phyloP scores from a whole-genome alignment of 306 rosid genomes.

The Begonia loranthoides region DNA sequence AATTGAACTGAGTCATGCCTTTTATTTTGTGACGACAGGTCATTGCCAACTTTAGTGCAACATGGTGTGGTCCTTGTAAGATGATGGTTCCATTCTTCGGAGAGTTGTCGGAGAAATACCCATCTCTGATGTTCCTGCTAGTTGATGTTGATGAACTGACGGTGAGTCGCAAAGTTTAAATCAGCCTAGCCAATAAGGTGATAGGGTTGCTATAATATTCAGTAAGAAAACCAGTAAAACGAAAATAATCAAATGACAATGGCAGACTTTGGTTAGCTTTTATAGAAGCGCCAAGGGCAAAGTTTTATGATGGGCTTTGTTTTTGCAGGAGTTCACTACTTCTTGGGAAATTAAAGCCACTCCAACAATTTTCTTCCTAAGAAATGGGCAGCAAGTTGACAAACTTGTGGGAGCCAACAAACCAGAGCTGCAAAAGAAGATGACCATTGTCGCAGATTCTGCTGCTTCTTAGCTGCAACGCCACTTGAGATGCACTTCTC shows the following conservation, averaged over 20 bases:
- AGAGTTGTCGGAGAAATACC: constrained; percentile 72
- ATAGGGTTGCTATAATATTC: not conserved
- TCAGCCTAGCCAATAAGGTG: not conserved
- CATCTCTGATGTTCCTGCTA: constrained; percentile 67
- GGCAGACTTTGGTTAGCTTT: too few relatives aligned
- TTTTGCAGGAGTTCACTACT: constrained; percentile 75
- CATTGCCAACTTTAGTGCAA: constrained; percentile 87
- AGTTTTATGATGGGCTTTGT: constrained; percentile 5
- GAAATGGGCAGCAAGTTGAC: constrained; percentile 72
- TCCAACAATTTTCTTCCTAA: constrained; percentile 95
- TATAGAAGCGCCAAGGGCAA: not conserved
- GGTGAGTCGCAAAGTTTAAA: constrained; percentile 35
- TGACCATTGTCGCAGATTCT: constrained; percentile 43
- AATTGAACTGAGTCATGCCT: too few relatives aligned
- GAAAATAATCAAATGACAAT: too few relatives aligned
- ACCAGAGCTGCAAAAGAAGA: constrained; percentile 74
- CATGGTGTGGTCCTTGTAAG: constrained; percentile 98
- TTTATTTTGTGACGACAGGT: constrained; percentile 53
- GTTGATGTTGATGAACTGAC: constrained; percentile 88
- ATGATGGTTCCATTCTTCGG: constrained; percentile 52
- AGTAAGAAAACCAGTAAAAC: too few relatives aligned
- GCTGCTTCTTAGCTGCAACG: not conserved
- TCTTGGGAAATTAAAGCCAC: constrained; percentile 98
- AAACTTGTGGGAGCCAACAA: constrained; percentile 98
- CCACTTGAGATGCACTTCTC: too few relatives aligned